phyloP scores from a whole-genome alignment of 2,329 filamentous ascomycete species.

The Thelonectria discophora region DNA sequence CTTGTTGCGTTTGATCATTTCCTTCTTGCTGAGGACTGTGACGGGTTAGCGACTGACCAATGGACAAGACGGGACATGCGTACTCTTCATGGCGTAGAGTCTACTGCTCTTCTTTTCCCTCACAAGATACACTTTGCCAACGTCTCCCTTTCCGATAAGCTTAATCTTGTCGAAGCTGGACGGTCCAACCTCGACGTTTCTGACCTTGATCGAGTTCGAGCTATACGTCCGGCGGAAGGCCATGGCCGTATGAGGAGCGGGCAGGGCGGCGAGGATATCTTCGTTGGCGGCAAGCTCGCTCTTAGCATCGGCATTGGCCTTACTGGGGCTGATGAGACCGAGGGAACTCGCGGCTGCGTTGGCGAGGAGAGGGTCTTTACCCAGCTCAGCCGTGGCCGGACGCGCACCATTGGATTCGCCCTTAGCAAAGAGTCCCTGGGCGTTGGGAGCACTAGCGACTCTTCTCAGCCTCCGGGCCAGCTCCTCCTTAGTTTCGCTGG shows the following conservation, averaged over 20 bases:
- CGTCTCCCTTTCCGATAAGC: slow-evolving; percentile 97
- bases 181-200: slow-evolving; percentile 95
- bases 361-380: slow-evolving; percentile 77
- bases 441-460: slow-evolving; percentile 96
- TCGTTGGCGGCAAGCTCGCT: slow-evolving; percentile 54
- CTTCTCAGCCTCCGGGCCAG: slow-evolving; percentile 89
- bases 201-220: slow-evolving; percentile 98
- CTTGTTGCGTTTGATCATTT: slow-evolving; percentile 99
- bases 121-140: slow-evolving; percentile 97
- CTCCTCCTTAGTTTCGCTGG: slow-evolving; percentile 88
- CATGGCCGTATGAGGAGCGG: slow-evolving; percentile 72
- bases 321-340: slow-evolving; percentile 48
- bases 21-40: slow-evolving; percentile 96
- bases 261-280: slow-evolving; percentile 68
- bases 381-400: slow-evolving; percentile 85
- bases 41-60: slow-evolving; percentile 47
- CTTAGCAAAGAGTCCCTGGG: slow-evolving; percentile 85
- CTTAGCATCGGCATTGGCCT: slow-evolving; percentile 39
- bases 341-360: slow-evolving; percentile 56
- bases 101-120: slow-evolving; percentile 96
- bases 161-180: slow-evolving; percentile 99
- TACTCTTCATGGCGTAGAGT: slow-evolving; percentile 98
- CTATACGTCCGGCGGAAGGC: slow-evolving; percentile 96
- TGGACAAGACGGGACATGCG: slow-evolving; percentile 35
- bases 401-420: slow-evolving; percentile 66